phyloP scores from a whole-genome alignment of 2,329 filamentous ascomycete species.

The Huntiella abstrusa region DNA sequence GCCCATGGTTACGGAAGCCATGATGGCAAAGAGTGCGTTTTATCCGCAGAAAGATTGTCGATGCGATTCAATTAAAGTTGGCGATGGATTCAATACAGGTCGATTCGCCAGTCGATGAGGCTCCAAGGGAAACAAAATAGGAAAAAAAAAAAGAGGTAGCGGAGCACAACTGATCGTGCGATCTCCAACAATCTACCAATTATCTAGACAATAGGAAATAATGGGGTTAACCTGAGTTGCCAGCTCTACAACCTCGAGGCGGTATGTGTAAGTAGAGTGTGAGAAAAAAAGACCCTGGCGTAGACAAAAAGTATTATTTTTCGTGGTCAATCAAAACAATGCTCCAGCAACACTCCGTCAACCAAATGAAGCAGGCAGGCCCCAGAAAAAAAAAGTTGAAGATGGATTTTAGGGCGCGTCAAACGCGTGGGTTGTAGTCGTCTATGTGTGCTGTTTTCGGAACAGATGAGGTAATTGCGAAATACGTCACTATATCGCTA shows the following conservation, averaged over 20 bases:
- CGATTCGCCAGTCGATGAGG: no score
- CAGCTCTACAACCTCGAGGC: no score
- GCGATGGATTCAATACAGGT: no score
- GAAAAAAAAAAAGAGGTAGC: no score
- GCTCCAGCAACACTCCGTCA: background rate
- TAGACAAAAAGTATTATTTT: background rate
- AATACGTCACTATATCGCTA: background rate
- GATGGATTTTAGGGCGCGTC: slow-evolving; percentile 10
- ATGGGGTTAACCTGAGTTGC: no score
- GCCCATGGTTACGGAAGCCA: slow-evolving; percentile 23
- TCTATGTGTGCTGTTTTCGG: background rate
- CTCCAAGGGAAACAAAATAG: no score
- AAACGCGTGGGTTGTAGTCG: slow-evolving; percentile 5
- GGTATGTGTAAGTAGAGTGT: background rate
- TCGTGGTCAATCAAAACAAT: background rate
- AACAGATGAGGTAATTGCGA: background rate
- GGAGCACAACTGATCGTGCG: no score
- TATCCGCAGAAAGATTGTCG: no score
- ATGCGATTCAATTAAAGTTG: no score
- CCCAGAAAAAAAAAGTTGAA: slow-evolving; percentile 5
- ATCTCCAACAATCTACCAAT: no score
- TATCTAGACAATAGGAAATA: no score
- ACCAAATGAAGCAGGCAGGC: background rate
- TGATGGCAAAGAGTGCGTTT: slow-evolving; percentile 1
- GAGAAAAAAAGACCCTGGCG: background rate